Base-by-base conservation (phyloP, 345 rosid species). In the Pugionium cornutum region DNA sequence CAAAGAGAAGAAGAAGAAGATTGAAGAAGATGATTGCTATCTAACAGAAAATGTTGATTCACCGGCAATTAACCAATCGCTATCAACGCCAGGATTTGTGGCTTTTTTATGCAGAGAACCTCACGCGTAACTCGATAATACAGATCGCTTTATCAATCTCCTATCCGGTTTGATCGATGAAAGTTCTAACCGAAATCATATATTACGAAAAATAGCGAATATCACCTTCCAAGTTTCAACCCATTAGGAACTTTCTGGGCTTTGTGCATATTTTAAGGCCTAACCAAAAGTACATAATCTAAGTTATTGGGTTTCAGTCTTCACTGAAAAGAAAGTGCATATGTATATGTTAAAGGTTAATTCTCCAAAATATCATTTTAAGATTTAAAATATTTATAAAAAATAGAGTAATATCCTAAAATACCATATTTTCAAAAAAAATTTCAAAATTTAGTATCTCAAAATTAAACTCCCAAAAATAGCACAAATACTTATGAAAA, bases 11-110 rank as follows among this genome's bases (percentile, higher is more conserved):
- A 43, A 32, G 49, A 35, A 35, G 55, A 49, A 40, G 53, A 53
- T 18, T 18, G 61, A 48, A 4, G 73, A 68, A 49, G 67, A 69
- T 60, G 63, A 61, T 53, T 31, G 37, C n/a, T 30, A 25, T 41
- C 18, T 4, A 66, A 44, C 31, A 7, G 50, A 40, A 31, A 51
- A 39, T 26, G 70, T 4, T 56, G 72, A 45, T 10, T n/a, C 57
- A 63, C 75, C 75, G 64, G 55, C 75, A 47, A 53, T 46, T 31
- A 63, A 62, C 51, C 58, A 70, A 70, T 55, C 68, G 57, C 75
- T 53, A 62, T 70, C 75, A 54, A 55, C 51, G 63, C 68, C 68
- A 61, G 62, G 53, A 50, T 52, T 62, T 34, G 61, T 37, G 58
- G 47, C 50, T 28, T 34, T 28, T 40, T 45, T 60, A 35, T 40